Base-by-base conservation (phyloP, 1,284 basidiomycete species). In the Boletellus sp. region DNA sequence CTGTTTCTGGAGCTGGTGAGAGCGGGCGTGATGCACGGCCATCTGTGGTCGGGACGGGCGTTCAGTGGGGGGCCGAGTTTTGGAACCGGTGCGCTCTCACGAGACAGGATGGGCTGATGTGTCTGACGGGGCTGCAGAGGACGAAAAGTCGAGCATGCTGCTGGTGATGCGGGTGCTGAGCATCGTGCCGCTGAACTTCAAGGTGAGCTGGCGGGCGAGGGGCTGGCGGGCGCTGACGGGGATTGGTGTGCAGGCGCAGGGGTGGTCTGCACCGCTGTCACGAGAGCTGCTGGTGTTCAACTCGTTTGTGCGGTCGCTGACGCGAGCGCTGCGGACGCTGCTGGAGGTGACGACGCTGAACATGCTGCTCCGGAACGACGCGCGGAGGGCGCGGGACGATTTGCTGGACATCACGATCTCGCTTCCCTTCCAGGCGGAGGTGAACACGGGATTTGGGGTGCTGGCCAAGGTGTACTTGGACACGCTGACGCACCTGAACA, bases 201-300 rank as follows among this genome's bases (percentile, higher is more conserved):
- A 93, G 78, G 92, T 93, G 65, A 68, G 83, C 13, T 26, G 8
- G 13, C 10, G n/a, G 26, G 18, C 30, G 13, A 12, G 5, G 21
- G 19, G 18, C n/a, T 7, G 11, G 37, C 11, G 30, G 12, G 19
- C 24, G 30, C 50, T 63, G 53, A 66, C 51, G 35, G 38, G 36
- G 16, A 30, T 16, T 44, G 40, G 30, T 22, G 35, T 53, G 58
- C 51, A 92, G 90, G 58, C 85, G 22, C 85, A 88, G 67, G 83
- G 89, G 61, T 97, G 94, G 94, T 89, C 87, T 28, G 96, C 96
- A 24, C 96, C 96, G 41, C 75, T 99, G 50, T 97, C 94, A 60
- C 86, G 96, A 50, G 97, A 99, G 72, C 75, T 99, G 57, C 78
- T 99, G 46, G 94, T 97, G 48, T 99, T 99, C 83, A 99, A 98